phyloP scores from a whole-genome alignment of 2,329 filamentous ascomycete species.

The Colletotrichum eleusines region DNA sequence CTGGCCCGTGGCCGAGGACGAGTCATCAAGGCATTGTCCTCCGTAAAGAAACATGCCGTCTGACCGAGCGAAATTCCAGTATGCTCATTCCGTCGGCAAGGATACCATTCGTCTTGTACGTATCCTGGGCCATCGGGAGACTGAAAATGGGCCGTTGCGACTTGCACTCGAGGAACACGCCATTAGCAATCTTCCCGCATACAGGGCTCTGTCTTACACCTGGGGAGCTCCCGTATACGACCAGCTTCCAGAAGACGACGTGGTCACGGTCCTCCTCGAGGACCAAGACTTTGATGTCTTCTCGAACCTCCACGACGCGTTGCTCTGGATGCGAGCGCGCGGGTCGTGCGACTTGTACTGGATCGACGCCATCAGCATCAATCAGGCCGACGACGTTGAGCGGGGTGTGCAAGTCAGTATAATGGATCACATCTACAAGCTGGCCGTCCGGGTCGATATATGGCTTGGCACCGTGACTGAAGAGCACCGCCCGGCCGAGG shows the following conservation, averaged over 20 bases:
- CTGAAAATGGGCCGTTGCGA: not conserved
- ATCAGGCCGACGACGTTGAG: slow-evolving; percentile 34
- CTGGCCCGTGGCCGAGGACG: not conserved
- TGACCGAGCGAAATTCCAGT: slow-evolving; percentile 5
- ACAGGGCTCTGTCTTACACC: slow-evolving; percentile 34
- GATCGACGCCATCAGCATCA: slow-evolving; percentile 43
- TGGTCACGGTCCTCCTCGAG: slow-evolving; percentile 6
- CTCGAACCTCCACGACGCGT: slow-evolving; percentile 22
- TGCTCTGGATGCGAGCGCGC: slow-evolving; percentile 26
- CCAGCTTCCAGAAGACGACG: not conserved
- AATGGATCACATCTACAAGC: slow-evolving; percentile 42
- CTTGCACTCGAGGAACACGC: slow-evolving; percentile 29
- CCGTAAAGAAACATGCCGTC: not conserved
- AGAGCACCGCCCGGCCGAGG: slow-evolving; percentile 21
- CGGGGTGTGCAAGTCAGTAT: slow-evolving; percentile 37
- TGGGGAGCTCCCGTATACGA: slow-evolving; percentile 20
- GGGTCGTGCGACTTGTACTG: slow-evolving; percentile 24
- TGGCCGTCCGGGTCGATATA: slow-evolving; percentile 38
- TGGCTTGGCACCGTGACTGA: slow-evolving; percentile 37
- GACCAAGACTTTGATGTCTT: slow-evolving; percentile 1
- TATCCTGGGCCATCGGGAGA: not conserved
- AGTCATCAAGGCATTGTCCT: not conserved
- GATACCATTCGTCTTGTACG: slow-evolving; percentile 22
- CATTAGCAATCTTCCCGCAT: slow-evolving; percentile 11
- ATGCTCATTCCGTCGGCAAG: slow-evolving; percentile 13